These are phyloP conservation scores for Lachnellula subtilissima DNA, from an alignment of 2,329 filamentous ascomycete genomes.

Conservation along the genomic window DNA sequence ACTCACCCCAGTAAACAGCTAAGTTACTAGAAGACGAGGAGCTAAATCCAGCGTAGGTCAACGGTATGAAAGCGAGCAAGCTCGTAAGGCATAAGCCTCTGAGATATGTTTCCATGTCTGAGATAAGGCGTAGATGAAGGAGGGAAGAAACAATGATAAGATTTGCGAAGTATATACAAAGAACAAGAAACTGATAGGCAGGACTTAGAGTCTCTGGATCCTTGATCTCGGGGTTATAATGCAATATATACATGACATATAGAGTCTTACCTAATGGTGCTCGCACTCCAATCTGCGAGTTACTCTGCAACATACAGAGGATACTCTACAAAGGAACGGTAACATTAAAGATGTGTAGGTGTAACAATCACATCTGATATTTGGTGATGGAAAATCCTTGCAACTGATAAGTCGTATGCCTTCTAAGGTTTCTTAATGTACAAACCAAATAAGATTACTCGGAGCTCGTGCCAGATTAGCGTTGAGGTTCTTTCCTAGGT, in stretches of 20 bases:
- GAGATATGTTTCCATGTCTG: conserved; percentile 27
- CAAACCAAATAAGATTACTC: neutral
- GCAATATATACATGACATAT: neutral
- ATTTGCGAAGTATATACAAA: neutral
- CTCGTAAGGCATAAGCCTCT: conserved; percentile 24
- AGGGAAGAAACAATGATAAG: neutral
- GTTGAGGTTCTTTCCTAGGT: too few species aligned
- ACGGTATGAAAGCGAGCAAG: conserved; percentile 30
- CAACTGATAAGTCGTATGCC: too few species aligned
- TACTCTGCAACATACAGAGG: too few species aligned
- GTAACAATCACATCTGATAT: neutral
- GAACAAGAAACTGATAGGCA: neutral
- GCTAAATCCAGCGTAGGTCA: conserved; percentile 38
- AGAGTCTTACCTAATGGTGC: too few species aligned
- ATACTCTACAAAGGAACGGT: neutral
- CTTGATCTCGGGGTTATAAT: neutral
- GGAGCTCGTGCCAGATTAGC: neutral
- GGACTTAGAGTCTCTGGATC: neutral
- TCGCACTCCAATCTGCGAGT: too few species aligned
- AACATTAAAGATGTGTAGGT: neutral
- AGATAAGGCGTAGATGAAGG: neutral
- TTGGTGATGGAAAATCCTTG: neutral
- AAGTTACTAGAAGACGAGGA: conserved; percentile 47
- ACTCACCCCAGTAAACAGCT: conserved; percentile 61
- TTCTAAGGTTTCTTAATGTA: too few species aligned